Evolutionary conservation across 257 asterid genomes (phyloP), one percentile per base, ranked within the genome.

Genomic region (Fraxinus cuspidata): DNA sequence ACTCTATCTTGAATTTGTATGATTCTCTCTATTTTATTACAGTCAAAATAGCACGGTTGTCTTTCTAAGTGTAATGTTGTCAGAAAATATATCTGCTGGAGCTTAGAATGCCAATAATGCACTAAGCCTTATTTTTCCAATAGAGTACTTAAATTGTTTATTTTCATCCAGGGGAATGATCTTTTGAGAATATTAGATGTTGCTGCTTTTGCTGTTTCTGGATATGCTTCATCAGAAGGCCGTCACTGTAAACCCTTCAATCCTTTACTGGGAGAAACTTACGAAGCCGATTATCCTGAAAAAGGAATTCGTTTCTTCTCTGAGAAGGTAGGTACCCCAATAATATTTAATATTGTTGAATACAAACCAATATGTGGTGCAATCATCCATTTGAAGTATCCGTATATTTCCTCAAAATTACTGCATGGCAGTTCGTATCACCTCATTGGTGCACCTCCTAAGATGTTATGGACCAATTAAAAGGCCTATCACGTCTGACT

Each of bases 201-300:
- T 85, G 99, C 99, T 82, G 93, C 97, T 79, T 94, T 94, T 77
- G 97, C 99, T 76, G 97, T 90, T 38, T 94, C 99, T 72, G 99
- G 97, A 73, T 94, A 94, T 87, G 96, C 98, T 80, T 94, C 98
- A 37, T 83, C 97, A 18, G 97, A 92, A 85, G 96, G 99, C 72
- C 92, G 99, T 51, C 86, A 86, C 63, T 92, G 97, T 81, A 94
- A 94, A 84, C 99, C 99, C 71, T 94, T 94, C 88, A 94, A 94
- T 87, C 99, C 99, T 64, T 83, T 94, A 82, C 89, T 94, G 31
- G 99, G 99, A 71, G 99, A 94, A 89, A 92, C 97, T 69, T 92
- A 90, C 81, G 99, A 94, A 84, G 99, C 99, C 78, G 96, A 94
- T 83, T 94, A 86, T 84, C 97, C 97, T 0, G 99, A 94, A 60